phyloP scores from a whole-genome alignment of 139 green algal species.

The Astrephomene gubernaculifera region DNA sequence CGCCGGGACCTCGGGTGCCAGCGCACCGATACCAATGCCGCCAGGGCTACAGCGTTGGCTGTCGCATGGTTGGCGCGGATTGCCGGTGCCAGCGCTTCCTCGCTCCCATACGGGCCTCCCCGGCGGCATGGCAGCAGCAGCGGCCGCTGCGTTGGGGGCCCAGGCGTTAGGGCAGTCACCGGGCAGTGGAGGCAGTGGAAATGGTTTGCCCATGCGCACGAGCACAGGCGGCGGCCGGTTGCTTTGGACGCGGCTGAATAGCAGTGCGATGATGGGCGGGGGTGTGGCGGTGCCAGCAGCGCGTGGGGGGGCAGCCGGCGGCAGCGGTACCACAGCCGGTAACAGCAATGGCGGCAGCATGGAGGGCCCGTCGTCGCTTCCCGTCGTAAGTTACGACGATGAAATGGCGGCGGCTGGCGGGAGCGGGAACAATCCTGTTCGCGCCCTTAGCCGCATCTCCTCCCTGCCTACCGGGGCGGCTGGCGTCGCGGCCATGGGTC shows the following conservation, averaged over 20 bases:
- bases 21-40: background rate
- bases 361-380: background rate
- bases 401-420: background rate
- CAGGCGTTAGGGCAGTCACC: too few relatives aligned
- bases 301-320: background rate
- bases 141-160: too few relatives aligned
- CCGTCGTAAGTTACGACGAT: background rate
- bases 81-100: background rate
- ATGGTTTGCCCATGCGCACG: background rate
- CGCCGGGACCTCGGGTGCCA: background rate
- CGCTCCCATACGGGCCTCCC: background rate
- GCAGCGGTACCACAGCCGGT: background rate
- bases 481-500: background rate
- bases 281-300: background rate
- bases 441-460: background rate
- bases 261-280: background rate
- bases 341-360: constrained; percentile 8
- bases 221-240: background rate
- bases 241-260: constrained; percentile 14
- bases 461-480: constrained; percentile 13
- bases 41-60: constrained; percentile 15
- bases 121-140: background rate
- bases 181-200: background rate
- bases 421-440: background rate
- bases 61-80: constrained; percentile 18